Conservation (phyloP, 179 eudicot genomes). For the Spergularia azorica region DNA sequence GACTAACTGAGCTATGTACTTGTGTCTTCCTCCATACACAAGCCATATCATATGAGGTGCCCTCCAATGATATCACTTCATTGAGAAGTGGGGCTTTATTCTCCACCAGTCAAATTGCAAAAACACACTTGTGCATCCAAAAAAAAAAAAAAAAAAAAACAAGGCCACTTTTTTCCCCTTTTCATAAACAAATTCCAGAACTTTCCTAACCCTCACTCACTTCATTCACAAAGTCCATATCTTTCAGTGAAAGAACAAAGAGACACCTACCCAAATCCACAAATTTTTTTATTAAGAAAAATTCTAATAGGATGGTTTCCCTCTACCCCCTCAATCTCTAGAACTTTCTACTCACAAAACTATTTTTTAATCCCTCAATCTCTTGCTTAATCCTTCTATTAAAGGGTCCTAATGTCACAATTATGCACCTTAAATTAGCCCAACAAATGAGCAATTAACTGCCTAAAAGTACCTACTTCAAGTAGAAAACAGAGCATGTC, state of each 20-base stretch:
- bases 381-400: conserved; percentile 13
- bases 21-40: conserved; percentile 13
- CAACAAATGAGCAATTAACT: conserved; percentile 22
- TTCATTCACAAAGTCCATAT: background rate
- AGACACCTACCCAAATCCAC: conserved; percentile 32
- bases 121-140: conserved; percentile 2
- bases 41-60: conserved; percentile 5
- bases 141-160: background rate
- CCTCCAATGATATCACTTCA: conserved; percentile 19
- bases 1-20: background rate
- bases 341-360: conserved; percentile 25
- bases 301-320: conserved; percentile 5
- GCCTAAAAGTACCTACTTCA: conserved; percentile 30
- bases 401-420: conserved; percentile 22
- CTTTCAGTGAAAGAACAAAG: background rate
- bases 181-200: conserved; percentile 29
- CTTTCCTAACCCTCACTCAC: conserved; percentile 26
- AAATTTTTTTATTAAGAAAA: conserved; percentile 1
- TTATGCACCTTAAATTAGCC: background rate
- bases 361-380: background rate
- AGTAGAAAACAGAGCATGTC: conserved; percentile 30
- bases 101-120: conserved; percentile 32
- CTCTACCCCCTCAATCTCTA: conserved; percentile 24
- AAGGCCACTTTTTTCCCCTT: background rate
- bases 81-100: conserved; percentile 15